Conservation (phyloP, 2,329 filamentous ascomycete genomes). For the Aspergillus piperis region DNA sequence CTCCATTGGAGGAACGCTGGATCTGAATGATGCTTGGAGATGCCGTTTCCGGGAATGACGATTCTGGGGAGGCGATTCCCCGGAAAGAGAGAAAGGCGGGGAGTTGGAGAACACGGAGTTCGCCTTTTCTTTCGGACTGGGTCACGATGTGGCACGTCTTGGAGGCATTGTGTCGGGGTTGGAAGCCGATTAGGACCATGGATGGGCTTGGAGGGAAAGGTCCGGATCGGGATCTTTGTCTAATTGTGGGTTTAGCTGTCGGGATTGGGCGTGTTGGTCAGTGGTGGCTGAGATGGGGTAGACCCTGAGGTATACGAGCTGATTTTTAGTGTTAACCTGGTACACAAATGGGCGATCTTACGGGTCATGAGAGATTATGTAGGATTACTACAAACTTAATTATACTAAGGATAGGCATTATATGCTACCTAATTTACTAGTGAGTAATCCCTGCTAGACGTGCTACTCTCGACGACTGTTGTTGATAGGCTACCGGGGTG, state of each 20-base stretch:
- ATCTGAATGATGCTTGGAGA: conserved; percentile 10
- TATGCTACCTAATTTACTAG: no score
- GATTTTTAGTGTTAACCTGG: not conserved
- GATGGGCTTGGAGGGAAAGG: no score
- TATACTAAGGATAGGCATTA: no score
- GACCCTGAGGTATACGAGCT: not conserved
- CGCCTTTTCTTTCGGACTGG: conserved; percentile 11
- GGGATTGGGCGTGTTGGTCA: no score
- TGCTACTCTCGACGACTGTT: no score
- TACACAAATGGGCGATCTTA: no score
- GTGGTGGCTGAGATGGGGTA: no score
- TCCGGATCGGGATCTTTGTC: not conserved
- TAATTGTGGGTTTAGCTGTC: no score
- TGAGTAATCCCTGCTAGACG: no score
- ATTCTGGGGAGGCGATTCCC: not conserved
- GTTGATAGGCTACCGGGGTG: no score
- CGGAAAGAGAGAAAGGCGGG: not conserved
- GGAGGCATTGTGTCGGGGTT: conserved; percentile 2
- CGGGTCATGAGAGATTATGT: no score
- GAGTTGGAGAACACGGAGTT: not conserved
- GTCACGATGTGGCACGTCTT: not conserved
- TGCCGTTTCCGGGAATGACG: conserved; percentile 9
- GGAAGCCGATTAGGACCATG: conserved; percentile 12
- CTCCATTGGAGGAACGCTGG: conserved; percentile 3
- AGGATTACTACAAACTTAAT: no score